These are phyloP conservation scores for Hypoxylon cercidicola DNA, from an alignment of 495 filamentous ascomycete species.

Conservation along the genomic window DNA sequence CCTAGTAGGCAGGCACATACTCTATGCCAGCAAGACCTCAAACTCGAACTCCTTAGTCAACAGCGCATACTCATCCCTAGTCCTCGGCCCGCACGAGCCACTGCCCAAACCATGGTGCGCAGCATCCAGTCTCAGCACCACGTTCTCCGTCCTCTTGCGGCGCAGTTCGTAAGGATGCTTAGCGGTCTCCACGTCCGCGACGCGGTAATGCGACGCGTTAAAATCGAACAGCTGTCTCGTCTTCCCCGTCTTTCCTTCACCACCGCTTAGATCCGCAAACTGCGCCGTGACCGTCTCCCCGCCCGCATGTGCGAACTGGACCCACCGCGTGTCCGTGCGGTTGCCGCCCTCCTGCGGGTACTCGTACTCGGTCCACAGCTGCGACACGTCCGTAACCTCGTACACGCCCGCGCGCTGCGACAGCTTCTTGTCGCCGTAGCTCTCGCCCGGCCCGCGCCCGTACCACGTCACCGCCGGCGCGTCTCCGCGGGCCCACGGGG, in stretches of 20 bases:
- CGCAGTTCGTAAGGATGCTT: slow-evolving; percentile 68
- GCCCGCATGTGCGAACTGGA: slow-evolving; percentile 50
- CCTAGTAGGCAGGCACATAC: too few relatives aligned
- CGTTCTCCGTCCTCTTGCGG: slow-evolving; percentile 56
- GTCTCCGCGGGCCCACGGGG: slow-evolving; percentile 41
- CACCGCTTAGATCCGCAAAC: slow-evolving; percentile 39
- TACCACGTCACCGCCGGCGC: slow-evolving; percentile 61
- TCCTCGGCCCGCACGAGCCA: slow-evolving; percentile 69
- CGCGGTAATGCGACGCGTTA: slow-evolving; percentile 60
- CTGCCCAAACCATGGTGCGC: slow-evolving; percentile 66
- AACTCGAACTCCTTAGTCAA: slow-evolving; percentile 42
- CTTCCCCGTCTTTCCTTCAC: slow-evolving; percentile 32
- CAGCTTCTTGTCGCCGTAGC: slow-evolving; percentile 69
- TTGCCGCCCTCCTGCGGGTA: slow-evolving; percentile 73
- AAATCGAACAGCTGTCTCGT: slow-evolving; percentile 61
- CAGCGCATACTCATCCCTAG: slow-evolving; percentile 62
- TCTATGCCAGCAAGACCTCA: slow-evolving; percentile 34
- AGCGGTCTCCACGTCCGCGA: slow-evolving; percentile 61
- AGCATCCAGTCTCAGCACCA: slow-evolving; percentile 67
- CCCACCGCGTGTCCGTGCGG: slow-evolving; percentile 67
- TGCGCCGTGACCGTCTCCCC: slow-evolving; percentile 50
- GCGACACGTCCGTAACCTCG: slow-evolving; percentile 47
- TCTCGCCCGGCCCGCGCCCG: slow-evolving; percentile 71
- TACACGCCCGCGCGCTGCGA: slow-evolving; percentile 65
- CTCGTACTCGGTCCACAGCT: slow-evolving; percentile 68